A percentile compares a stretch with the other conserved stretches of the same genome.
Conservation (phyloP, 2,329 filamentous ascomycete genomes). For the Fusarium acutatum region DNA sequence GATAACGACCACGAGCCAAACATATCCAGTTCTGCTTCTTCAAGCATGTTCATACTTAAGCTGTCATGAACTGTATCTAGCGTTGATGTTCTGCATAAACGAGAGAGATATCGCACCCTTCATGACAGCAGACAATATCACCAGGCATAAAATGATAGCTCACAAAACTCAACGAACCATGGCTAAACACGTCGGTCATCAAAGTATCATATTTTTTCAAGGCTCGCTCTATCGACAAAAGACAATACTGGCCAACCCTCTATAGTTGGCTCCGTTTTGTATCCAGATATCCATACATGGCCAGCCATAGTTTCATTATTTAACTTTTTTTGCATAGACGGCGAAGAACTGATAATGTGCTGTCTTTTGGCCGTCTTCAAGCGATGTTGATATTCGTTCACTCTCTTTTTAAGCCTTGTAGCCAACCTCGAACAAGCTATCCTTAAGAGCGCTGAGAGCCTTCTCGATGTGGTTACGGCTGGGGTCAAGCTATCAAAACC, state of each 20-base stretch:
- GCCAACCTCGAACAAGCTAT: constrained; percentile 78
- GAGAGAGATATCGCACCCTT: neutral
- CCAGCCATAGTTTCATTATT: constrained; percentile 25
- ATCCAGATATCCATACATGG: constrained; percentile 14
- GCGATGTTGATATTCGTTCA: neutral
- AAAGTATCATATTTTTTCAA: constrained; percentile 15
- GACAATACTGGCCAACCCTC: constrained; percentile 12
- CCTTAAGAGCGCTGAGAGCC: constrained; percentile 80
- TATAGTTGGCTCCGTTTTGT: constrained; percentile 19
- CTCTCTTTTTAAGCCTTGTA: constrained; percentile 52
- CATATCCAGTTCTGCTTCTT: neutral
- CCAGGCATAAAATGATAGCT: neutral
- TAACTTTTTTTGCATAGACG: neutral
- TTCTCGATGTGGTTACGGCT: constrained; percentile 83
- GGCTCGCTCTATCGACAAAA: constrained; percentile 23
- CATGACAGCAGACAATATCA: neutral
- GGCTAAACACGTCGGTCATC: neutral
- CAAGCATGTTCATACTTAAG: neutral
- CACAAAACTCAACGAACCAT: neutral
- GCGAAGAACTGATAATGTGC: neutral
- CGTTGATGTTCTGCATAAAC: neutral
- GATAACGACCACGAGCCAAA: neutral
- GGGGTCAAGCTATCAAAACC: constrained; percentile 69
- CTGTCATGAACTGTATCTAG: neutral
- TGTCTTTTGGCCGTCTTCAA: neutral